Evolutionary conservation across 306 rosid genomes (phyloP), one percentile per base, ranked within the genome.

Genomic region (Castanea mollissima): DNA sequence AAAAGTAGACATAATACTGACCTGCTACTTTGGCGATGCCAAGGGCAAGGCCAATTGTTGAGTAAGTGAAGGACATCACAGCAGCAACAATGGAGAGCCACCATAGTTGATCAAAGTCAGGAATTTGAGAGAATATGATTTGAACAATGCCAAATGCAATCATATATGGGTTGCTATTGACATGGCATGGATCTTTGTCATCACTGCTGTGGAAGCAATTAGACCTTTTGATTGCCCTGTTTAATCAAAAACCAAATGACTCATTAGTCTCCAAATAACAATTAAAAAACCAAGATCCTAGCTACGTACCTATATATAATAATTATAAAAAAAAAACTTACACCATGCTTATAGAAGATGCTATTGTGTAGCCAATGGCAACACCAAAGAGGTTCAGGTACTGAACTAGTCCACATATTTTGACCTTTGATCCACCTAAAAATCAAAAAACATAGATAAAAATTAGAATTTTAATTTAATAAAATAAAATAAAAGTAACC

Each of bases 31-130:
- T 81, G 52, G 83, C 87, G 63, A 92, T 41, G 20, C 98, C 98
- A 1, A 94, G 97, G 74, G 93, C 97, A 9, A 94, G 94, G 19
- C 98, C 98, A 78, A 90, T 92, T 3, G 82, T 67, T 15, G 98
- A 90, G 76, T 92, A 94, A 35, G 92, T 83, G 83, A 94, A 92
- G 76, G 98, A 92, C 97, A 94, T 94, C 57, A 87, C 89, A n/a
- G 98, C 89, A 64, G 98, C 98, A 29, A 94, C 83, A 71, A 80
- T 41, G 44, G 98, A 94, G 69, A 94, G 97, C 97, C 98, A 94
- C 97, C 96, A 94, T 46, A 94, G 55, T 68, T 92, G 92, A 82
- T 92, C 92, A 51, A 94, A 90, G 67, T 85, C 86, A 18, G 95
- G 94, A 52, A 94, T 94, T 79, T 94, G 98, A 16, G 96, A 94